Evolutionary conservation across 1,284 basidiomycete species (phyloP).

Genomic region (Papiliotrema laurentii): DNA sequence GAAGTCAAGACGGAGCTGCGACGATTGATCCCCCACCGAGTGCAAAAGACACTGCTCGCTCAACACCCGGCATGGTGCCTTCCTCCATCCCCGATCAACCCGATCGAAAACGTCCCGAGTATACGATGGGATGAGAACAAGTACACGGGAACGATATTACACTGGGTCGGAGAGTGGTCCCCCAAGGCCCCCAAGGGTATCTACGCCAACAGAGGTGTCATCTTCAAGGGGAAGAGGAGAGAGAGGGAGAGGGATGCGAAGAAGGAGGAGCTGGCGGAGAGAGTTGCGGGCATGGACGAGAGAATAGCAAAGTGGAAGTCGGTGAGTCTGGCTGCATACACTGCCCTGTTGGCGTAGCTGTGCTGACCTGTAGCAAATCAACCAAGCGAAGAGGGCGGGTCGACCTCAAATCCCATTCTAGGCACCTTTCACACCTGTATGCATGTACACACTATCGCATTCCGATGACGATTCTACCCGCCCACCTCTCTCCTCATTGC

Average conservation of each 20-base stretch:
- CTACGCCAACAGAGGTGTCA: constrained; percentile 27
- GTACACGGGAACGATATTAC: constrained; percentile 15
- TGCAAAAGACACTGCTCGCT: constrained; percentile 32
- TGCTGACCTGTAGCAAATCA: constrained; percentile 15
- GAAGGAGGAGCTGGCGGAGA: constrained; percentile 27
- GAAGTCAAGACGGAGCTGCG: neutral
- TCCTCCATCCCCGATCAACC: constrained; percentile 28
- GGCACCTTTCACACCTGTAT: constrained; percentile 5
- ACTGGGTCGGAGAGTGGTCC: constrained; percentile 11
- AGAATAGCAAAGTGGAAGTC: constrained; percentile 41
- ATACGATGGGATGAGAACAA: constrained; percentile 3
- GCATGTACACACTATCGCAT: constrained; percentile 1
- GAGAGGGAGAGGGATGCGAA: constrained; percentile 30
- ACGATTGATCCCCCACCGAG: constrained; percentile 20
- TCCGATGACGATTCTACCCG: neutral
- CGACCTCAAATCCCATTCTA: constrained; percentile 33
- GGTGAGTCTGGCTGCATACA: constrained; percentile 22
- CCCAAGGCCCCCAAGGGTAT: constrained; percentile 15
- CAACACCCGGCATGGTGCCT: constrained; percentile 22
- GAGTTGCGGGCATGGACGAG: constrained; percentile 43
- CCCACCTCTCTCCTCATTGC: neutral
- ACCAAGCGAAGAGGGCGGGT: constrained; percentile 16
- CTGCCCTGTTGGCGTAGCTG: neutral
- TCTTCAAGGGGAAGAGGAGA: constrained; percentile 44
- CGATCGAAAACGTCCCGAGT: neutral